Evolutionary conservation across 257 asterid species (phyloP), one percentile per base, ranked within the genome.

Genomic region (Fraxinus pennsylvanica): DNA sequence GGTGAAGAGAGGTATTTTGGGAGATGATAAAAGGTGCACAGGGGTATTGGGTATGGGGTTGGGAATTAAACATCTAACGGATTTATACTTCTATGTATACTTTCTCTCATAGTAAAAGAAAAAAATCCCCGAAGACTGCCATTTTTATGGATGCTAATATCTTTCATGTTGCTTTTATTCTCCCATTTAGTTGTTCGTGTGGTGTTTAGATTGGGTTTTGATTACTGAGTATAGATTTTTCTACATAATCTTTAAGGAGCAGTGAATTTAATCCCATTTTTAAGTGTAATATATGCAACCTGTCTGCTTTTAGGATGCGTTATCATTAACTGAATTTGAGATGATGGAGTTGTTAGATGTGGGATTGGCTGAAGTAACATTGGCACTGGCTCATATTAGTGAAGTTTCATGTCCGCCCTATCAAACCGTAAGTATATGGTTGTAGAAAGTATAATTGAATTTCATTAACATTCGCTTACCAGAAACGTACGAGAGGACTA

Each of bases 331-430:
- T 45, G 98, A 93, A 68, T 88, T 90, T 59, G 97, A 93, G 86
- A 84, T 93, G 90, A 93, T 91, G 98, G 97, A 93, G 84, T 79
- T 93, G 84, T 81, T 90, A 81, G 98, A 90, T 84, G 88, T 93
- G 73, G 93, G 93, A 68, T 78, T 93, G 85, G 86, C 88, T 59
- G 94, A 90, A 82, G 96, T 93, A 67, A 82, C 74, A 39, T 54
- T 41, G 63, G 93, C 97, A n/a, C 78, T 90, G 78, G 76, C 84
- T 19, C 96, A 75, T 74, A 90, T 93, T 63, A 93, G 98, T 85
- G 96, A 91, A 87, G 81, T 90, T 59, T 79, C 92, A 61, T 86
- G 90, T 79, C 98, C 98, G 30, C 92, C 94, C 35, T 87, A 81
- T 80, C 97, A 91, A 81, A 93, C 92, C 32, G 98, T 93, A 85